These are phyloP conservation scores for Agaricus bisporus DNA, from an alignment of 768 basidiomycete genomes.

Conservation along the genomic window DNA sequence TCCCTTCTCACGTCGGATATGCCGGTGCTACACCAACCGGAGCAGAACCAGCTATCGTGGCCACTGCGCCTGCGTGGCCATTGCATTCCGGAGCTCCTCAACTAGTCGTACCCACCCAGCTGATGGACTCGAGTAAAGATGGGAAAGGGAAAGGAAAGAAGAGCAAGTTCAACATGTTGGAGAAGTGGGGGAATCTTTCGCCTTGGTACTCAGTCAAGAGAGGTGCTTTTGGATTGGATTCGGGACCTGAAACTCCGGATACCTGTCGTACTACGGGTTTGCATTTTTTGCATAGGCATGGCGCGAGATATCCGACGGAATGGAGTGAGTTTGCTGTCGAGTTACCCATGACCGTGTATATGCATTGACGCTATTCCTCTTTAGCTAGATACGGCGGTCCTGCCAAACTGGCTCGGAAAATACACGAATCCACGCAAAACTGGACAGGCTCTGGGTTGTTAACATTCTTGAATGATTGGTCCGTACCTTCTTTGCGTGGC, in stretches of 20 bases:
- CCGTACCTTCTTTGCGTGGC: constrained; percentile 13
- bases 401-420: constrained; percentile 45
- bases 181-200: constrained; percentile 78
- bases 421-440: constrained; percentile 45
- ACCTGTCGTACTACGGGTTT: constrained; percentile 68
- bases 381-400: constrained; percentile 60
- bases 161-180: constrained; percentile 58
- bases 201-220: constrained; percentile 78
- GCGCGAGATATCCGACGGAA: constrained; percentile 66
- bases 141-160: constrained; percentile 14
- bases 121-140: constrained; percentile 18
- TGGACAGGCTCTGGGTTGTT: constrained; percentile 67
- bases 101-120: constrained; percentile 45
- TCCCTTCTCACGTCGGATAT: constrained; percentile 75
- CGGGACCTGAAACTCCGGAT: constrained; percentile 62
- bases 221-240: constrained; percentile 66
- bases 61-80: constrained; percentile 75
- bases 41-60: constrained; percentile 66
- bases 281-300: constrained; percentile 79
- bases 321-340: constrained; percentile 41
- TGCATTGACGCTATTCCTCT: background rate
- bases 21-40: constrained; percentile 76
- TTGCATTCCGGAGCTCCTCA: constrained; percentile 64
- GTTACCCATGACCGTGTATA: background rate
- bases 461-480: constrained; percentile 82